phyloP scores from a whole-genome alignment of 345 rosid species.

The Linum tenue region DNA sequence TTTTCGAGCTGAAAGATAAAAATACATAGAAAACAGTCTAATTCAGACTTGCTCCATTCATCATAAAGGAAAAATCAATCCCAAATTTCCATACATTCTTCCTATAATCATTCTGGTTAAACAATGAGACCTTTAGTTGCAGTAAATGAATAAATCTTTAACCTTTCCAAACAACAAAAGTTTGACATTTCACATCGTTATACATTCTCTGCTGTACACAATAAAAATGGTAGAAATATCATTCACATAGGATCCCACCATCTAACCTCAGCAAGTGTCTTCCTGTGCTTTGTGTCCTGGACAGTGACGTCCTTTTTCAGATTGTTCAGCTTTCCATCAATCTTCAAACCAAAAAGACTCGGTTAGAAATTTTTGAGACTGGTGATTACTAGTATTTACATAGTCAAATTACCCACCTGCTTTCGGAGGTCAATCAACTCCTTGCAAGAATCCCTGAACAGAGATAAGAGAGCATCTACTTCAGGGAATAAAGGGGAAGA shows the following conservation, averaged over 20 bases:
- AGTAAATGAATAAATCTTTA: background rate
- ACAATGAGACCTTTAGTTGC: background rate
- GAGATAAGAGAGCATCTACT: conserved; percentile 75
- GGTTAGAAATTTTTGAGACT: conserved; percentile 4
- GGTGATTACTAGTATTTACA: conserved; percentile 1
- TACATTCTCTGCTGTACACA: background rate
- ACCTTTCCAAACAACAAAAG: background rate
- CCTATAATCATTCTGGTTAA: background rate
- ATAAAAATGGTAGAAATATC: background rate
- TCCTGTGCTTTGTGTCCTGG: conserved; percentile 91
- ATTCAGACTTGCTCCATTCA: conserved; percentile 5
- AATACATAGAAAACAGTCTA: background rate
- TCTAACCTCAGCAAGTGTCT: conserved; percentile 85
- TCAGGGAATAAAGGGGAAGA: conserved; percentile 83
- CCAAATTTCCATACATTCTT: background rate
- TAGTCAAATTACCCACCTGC: conserved; percentile 40
- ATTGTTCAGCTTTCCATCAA: conserved; percentile 79
- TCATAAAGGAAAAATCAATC: background rate
- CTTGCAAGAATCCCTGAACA: conserved; percentile 78
- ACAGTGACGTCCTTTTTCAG: conserved; percentile 84
- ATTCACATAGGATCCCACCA: conserved; percentile 1
- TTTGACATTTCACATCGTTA: background rate
- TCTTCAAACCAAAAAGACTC: conserved; percentile 39
- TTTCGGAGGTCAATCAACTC: conserved; percentile 87
- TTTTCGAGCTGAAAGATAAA: conserved; percentile 60